Evolutionary conservation across 306 rosid species (phyloP).

Genomic region (Cyclanthera cordifolia): DNA sequence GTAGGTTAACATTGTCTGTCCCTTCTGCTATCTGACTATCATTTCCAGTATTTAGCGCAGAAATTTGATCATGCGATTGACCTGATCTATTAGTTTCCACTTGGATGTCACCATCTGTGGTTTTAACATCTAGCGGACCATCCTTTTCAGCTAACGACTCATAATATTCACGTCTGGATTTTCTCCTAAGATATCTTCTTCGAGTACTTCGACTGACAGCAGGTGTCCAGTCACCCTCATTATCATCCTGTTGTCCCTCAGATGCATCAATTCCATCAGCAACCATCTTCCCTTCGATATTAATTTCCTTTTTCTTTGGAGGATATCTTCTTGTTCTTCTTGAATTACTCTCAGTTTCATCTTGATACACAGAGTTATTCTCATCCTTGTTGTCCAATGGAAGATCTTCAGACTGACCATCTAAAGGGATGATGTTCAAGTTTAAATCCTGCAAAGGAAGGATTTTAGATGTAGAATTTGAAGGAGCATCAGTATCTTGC

Average conservation of each 20-base stretch:
- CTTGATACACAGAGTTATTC: conserved; percentile 28
- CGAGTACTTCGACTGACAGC: conserved; percentile 86
- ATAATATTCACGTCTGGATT: conserved; percentile 51
- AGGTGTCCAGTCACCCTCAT: conserved; percentile 71
- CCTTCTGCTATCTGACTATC: conserved; percentile 22
- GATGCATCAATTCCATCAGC: conserved; percentile 76
- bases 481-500: conserved; percentile 26
- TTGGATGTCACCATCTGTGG: conserved; percentile 8
- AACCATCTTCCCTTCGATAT: conserved; percentile 70
- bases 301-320: conserved; percentile 41
- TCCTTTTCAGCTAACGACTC: conserved; percentile 38
- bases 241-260: conserved; percentile 46
- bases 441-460: conserved; percentile 73
- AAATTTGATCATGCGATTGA: conserved; percentile 18
- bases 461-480: conserved; percentile 40
- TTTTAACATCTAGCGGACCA: conserved; percentile 30
- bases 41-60: conserved; percentile 19
- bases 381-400: conserved; percentile 23
- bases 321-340: conserved; percentile 33
- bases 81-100: conserved; percentile 26
- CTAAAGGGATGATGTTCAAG: conserved; percentile 43
- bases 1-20: conserved; percentile 33
- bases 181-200: conserved; percentile 68
- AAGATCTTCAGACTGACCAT: conserved; percentile 30
- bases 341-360: conserved; percentile 19